These are phyloP conservation scores for Salisapilia sapeloensis DNA, from an alignment of 352 stramenopile species.

Conservation along the genomic window DNA sequence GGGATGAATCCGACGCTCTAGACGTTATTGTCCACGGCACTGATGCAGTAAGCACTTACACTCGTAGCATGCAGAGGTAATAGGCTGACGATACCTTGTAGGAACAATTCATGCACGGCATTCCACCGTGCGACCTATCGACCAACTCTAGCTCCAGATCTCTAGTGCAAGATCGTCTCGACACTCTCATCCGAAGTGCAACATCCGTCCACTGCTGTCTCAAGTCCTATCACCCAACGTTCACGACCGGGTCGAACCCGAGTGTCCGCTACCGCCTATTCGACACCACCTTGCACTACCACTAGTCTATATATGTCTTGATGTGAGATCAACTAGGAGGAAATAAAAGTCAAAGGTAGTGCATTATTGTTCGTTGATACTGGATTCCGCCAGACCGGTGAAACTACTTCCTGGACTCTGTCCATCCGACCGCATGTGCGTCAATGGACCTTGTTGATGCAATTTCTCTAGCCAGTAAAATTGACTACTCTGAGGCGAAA, in stretches of 20 bases:
- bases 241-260: constrained; percentile 4
- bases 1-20: constrained; percentile 24
- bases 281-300: constrained; percentile 24
- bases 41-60: constrained; percentile 31
- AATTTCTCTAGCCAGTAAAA: constrained; percentile 84
- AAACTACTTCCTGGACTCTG: neutral
- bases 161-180: constrained; percentile 29
- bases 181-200: constrained; percentile 8
- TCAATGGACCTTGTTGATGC: constrained; percentile 35
- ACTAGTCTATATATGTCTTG: neutral
- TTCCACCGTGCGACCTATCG: constrained; percentile 42
- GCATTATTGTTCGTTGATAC: neutral
- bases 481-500: constrained; percentile 49
- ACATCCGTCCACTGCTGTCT: constrained; percentile 36
- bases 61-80: neutral
- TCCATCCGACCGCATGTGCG: neutral
- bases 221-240: constrained; percentile 34
- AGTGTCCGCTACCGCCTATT: constrained; percentile 53
- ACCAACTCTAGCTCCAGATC: constrained; percentile 25
- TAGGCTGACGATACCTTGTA: constrained; percentile 4
- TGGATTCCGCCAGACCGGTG: neutral
- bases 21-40: constrained; percentile 52
- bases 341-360: neutral
- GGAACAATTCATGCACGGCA: constrained; percentile 53
- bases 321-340: neutral